Percentiles rank a stretch among this genome's conserved stretches.
Conservation (phyloP, 345 rosid genomes). For the Lumnitzera racemosa region DNA sequence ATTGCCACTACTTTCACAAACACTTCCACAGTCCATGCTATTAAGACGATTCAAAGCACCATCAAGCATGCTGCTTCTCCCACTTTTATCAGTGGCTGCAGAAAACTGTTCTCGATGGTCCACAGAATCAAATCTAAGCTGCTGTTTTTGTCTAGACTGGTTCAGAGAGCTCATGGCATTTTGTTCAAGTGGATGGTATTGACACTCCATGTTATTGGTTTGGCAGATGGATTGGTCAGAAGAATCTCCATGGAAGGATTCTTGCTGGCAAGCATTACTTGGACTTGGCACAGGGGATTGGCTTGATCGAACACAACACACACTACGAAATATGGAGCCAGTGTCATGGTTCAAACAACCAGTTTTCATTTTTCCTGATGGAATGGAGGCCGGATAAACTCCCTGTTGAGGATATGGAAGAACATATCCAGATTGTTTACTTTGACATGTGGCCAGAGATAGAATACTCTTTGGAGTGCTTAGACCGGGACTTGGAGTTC, state of each 20-base stretch:
- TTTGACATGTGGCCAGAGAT: conserved; percentile 22
- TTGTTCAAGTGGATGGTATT: conserved; percentile 31
- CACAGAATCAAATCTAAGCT: conserved; percentile 21
- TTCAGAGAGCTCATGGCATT: conserved; percentile 27
- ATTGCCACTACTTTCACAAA: conserved; percentile 42
- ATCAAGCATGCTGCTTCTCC: conserved; percentile 52
- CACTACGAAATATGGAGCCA: conserved; percentile 30
- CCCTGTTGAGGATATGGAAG: conserved; percentile 36
- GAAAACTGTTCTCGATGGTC: conserved; percentile 53
- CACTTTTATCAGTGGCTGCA: conserved; percentile 53
- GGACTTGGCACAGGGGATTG: conserved; percentile 41
- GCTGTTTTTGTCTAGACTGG: conserved; percentile 21
- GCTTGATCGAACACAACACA: conserved; percentile 24
- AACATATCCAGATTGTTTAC: conserved; percentile 30
- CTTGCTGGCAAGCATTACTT: conserved; percentile 49
- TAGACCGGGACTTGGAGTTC: conserved; percentile 30
- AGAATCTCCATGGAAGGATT: conserved; percentile 30
- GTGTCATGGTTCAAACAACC: conserved; percentile 25
- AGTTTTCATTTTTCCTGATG: conserved; percentile 29
- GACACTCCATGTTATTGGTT: conserved; percentile 24
- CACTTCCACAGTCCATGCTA: conserved; percentile 39
- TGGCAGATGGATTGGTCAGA: conserved; percentile 26
- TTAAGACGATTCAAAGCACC: conserved; percentile 33
- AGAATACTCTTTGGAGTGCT: conserved; percentile 36
- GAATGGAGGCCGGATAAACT: conserved; percentile 36